Conservation (phyloP, 2,329 filamentous ascomycete genomes). For the Phaeophleospora eucalypticola region DNA sequence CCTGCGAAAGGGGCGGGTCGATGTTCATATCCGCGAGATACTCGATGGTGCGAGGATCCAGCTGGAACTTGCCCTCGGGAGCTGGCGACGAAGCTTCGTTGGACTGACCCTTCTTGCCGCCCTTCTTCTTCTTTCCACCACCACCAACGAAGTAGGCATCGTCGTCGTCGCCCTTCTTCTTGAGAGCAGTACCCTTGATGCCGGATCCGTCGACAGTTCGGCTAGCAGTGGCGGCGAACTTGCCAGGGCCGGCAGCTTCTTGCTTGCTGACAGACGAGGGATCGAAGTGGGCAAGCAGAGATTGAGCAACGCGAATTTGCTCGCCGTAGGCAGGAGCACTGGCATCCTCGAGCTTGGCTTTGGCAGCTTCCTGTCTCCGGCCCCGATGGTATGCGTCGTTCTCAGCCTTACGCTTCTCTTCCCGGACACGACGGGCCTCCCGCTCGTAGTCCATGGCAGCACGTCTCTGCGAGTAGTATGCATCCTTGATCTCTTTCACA, state of each 20-base stretch:
- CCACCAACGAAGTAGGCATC: conserved; percentile 76
- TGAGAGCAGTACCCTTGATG: conserved; percentile 78
- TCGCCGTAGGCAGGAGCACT: conserved; percentile 85
- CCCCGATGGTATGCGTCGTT: conserved; percentile 68
- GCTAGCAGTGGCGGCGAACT: conserved; percentile 72
- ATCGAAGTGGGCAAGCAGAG: conserved; percentile 86
- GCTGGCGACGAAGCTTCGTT: conserved; percentile 54
- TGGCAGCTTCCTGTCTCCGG: conserved; percentile 70
- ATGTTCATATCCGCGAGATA: conserved; percentile 80
- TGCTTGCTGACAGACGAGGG: conserved; percentile 62
- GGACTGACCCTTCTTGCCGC: conserved; percentile 67
- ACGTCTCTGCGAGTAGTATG: conserved; percentile 76
- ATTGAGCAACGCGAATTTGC: conserved; percentile 85
- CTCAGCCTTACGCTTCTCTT: conserved; percentile 78
- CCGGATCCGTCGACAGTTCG: conserved; percentile 80
- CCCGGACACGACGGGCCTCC: conserved; percentile 69
- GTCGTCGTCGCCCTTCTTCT: conserved; percentile 75
- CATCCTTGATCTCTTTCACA: conserved; percentile 84
- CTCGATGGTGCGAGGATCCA: conserved; percentile 87
- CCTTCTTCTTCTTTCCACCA: conserved; percentile 83
- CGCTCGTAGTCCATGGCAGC: conserved; percentile 81
- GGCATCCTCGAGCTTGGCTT: conserved; percentile 73
- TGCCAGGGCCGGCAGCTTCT: conserved; percentile 59
- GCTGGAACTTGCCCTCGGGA: conserved; percentile 65
- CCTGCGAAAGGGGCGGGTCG: conserved; percentile 80